Percentiles rank a stretch among this genome's conserved stretches.
These are phyloP conservation scores for Fraxinus ornus DNA, from an alignment of 305 asterid genomes.

Conservation along the genomic window DNA sequence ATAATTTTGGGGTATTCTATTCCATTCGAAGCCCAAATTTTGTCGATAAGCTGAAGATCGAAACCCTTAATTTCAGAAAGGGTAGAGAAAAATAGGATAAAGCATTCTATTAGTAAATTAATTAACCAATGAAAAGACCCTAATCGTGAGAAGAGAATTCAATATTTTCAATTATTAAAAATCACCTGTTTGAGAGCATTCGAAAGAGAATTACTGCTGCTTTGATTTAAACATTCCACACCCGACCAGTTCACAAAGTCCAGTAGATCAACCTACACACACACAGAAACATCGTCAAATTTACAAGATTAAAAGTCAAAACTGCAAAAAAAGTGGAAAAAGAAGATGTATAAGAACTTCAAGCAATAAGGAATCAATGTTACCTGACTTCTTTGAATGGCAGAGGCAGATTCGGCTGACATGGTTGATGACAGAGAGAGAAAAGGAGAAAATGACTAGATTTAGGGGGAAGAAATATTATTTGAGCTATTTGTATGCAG, in stretches of 20 bases:
- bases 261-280: conserved; percentile 68
- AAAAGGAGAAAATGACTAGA: too few relatives aligned
- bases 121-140: conserved; percentile 9
- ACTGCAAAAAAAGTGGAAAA: too few relatives aligned
- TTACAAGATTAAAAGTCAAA: background rate
- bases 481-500: background rate
- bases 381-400: too few relatives aligned
- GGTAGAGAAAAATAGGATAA: background rate
- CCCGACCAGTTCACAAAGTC: conserved; percentile 90
- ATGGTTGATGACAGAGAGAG: too few relatives aligned
- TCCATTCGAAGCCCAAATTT: too few relatives aligned
- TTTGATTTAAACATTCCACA: conserved; percentile 87
- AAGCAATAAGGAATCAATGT: too few relatives aligned
- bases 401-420: too few relatives aligned
- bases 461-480: too few relatives aligned
- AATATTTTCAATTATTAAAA: background rate
- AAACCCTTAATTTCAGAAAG: background rate
- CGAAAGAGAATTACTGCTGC: conserved; percentile 48
- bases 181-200: conserved; percentile 87
- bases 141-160: too few relatives aligned
- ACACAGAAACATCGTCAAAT: background rate
- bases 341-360: too few relatives aligned
- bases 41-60: too few relatives aligned
- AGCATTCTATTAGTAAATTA: background rate
- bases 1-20: background rate